Percentiles rank a stretch among this genome's conserved stretches.
phyloP scores from a whole-genome alignment of 2,329 filamentous ascomycete genomes.

The Curvularia spicifera region DNA sequence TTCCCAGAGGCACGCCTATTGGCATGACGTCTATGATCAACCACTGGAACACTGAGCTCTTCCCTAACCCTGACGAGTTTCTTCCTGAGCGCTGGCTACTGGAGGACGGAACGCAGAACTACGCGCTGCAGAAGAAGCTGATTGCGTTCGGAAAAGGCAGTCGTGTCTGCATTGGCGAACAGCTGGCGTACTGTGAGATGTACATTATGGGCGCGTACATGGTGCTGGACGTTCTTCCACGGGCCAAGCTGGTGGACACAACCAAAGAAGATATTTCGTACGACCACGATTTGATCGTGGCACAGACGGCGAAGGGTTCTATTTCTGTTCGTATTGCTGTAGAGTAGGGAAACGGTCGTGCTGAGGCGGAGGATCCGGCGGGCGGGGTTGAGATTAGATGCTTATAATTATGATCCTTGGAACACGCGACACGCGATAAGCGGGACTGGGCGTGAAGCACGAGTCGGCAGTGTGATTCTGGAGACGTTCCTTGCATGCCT shows the following conservation, averaged over 20 bases:
- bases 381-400: not conserved
- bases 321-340: conserved; percentile 34
- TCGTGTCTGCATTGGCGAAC: conserved; percentile 40
- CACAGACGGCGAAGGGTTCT: conserved; percentile 35
- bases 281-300: conserved; percentile 35
- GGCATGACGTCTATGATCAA: conserved; percentile 41
- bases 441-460: no score
- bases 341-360: conserved; percentile 18
- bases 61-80: conserved; percentile 39
- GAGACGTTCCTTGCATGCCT: not conserved
- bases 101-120: conserved; percentile 26
- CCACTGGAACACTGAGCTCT: conserved; percentile 45
- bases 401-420: not conserved
- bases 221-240: conserved; percentile 29
- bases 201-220: conserved; percentile 35
- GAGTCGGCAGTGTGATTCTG: not conserved
- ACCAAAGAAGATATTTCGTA: conserved; percentile 33
- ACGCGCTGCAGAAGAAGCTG: conserved; percentile 31
- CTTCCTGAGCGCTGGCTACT: conserved; percentile 46
- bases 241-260: conserved; percentile 33
- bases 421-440: not conserved
- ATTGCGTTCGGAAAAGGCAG: conserved; percentile 40
- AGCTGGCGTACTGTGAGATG: conserved; percentile 37
- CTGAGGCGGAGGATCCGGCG: not conserved
- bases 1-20: conserved; percentile 36